Conservation (phyloP, 2,329 filamentous ascomycete genomes). For the Tricladium varicosporioides region DNA sequence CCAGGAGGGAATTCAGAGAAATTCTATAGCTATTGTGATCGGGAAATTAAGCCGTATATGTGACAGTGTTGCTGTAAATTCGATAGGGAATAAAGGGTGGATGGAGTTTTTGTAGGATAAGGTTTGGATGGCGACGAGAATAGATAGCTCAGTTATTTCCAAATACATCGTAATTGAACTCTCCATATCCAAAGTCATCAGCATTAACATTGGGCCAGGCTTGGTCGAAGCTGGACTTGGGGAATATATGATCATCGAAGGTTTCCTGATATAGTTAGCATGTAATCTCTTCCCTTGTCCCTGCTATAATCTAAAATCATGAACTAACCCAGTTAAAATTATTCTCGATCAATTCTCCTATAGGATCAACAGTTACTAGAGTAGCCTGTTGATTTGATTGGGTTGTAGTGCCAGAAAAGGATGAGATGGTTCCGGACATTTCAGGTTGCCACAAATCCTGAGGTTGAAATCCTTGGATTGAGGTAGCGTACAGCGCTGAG, state of each 20-base stretch:
- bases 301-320: no score
- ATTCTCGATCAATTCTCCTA: constrained; percentile 19
- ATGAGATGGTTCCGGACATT: not conserved
- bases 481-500: not conserved
- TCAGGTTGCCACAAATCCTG: not conserved
- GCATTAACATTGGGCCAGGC: not conserved
- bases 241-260: constrained; percentile 10
- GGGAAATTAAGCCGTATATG: constrained; percentile 22
- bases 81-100: not conserved
- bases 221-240: not conserved
- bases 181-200: not conserved
- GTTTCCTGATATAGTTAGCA: not conserved
- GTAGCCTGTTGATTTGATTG: not conserved
- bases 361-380: constrained; percentile 6
- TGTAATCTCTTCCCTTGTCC: not conserved
- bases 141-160: not conserved
- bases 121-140: not conserved
- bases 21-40: constrained; percentile 38
- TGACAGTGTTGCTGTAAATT: not conserved
- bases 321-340: constrained; percentile 27
- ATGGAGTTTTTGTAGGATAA: not conserved
- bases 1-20: constrained; percentile 30
- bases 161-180: not conserved
- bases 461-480: not conserved
- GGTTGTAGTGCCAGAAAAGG: not conserved